phyloP scores from a whole-genome alignment of 148 eudicot genomes.

The Persicaria tinctoria region DNA sequence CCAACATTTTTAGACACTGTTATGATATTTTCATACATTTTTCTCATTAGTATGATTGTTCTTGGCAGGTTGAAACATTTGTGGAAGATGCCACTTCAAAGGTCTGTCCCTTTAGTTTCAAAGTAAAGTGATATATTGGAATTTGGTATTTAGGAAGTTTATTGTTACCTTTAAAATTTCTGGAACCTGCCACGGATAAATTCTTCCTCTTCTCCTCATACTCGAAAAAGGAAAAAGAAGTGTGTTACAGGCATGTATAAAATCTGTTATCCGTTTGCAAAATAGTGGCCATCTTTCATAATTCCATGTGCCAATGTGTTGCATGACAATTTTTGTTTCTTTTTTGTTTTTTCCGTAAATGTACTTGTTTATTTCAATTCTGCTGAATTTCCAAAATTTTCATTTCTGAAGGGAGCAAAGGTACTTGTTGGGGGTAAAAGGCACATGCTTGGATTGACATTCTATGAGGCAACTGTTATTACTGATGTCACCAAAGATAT shows the following conservation, averaged over 20 bases:
- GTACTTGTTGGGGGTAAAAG: conserved; percentile 82
- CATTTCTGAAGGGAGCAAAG: conserved; percentile 72
- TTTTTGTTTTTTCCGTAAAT: background rate
- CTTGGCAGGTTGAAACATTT: conserved; percentile 68
- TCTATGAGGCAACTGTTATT: conserved; percentile 83
- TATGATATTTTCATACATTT: background rate
- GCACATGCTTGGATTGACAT: conserved; percentile 71
- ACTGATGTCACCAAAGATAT: conserved; percentile 72
- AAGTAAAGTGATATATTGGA: background rate
- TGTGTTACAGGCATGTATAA: background rate
- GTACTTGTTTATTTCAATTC: background rate
- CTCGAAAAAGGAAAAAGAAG: too few relatives aligned
- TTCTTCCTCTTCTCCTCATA: too few relatives aligned
- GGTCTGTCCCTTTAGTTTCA: conserved; percentile 32
- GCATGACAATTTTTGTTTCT: background rate
- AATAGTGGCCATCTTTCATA: background rate
- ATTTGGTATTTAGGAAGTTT: too few relatives aligned
- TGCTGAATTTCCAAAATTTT: background rate
- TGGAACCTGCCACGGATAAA: too few relatives aligned
- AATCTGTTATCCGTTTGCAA: background rate
- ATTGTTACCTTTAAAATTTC: too few relatives aligned
- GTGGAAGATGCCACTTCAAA: conserved; percentile 80
- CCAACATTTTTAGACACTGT: background rate
- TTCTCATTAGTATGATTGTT: conserved; percentile 11
- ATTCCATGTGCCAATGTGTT: background rate